Evolutionary conservation across 148 eudicot genomes (phyloP).

Genomic region (Polygonum aviculare): DNA sequence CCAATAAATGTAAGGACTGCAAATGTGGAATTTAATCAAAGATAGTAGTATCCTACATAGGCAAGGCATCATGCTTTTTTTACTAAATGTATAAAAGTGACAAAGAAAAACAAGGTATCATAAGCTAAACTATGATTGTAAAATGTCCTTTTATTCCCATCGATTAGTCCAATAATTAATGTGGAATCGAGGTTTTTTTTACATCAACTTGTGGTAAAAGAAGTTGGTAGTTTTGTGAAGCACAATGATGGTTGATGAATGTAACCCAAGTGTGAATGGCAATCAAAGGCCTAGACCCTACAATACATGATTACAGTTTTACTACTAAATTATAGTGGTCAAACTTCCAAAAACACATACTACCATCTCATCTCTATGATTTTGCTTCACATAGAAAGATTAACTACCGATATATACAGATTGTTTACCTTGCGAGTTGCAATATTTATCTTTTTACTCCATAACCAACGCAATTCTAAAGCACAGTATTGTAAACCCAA

Average conservation of each 20-base stretch:
- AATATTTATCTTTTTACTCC: background rate
- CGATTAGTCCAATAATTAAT: background rate
- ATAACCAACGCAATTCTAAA: background rate
- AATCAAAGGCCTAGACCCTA: background rate
- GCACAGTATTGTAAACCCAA: background rate
- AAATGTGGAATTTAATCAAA: background rate
- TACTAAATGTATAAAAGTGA: background rate
- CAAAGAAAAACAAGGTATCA: background rate
- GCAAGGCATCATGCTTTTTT: background rate
- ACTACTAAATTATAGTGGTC: background rate
- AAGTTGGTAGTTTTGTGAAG: slow-evolving; percentile 7
- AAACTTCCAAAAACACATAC: background rate
- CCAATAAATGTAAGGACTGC: background rate
- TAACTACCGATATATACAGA: background rate
- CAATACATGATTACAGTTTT: background rate
- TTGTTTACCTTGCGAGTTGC: background rate
- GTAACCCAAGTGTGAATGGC: background rate
- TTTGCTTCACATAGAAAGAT: background rate
- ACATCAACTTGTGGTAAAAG: background rate
- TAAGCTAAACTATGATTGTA: background rate
- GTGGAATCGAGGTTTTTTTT: background rate
- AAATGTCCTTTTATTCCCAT: background rate
- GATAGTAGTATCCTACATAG: background rate
- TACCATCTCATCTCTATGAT: background rate
- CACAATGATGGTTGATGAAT: slow-evolving; percentile 1